Percentiles rank a stretch among this genome's conserved stretches.
phyloP scores from a whole-genome alignment of 2,329 filamentous ascomycete species.

The Sporothrix mexicana region DNA sequence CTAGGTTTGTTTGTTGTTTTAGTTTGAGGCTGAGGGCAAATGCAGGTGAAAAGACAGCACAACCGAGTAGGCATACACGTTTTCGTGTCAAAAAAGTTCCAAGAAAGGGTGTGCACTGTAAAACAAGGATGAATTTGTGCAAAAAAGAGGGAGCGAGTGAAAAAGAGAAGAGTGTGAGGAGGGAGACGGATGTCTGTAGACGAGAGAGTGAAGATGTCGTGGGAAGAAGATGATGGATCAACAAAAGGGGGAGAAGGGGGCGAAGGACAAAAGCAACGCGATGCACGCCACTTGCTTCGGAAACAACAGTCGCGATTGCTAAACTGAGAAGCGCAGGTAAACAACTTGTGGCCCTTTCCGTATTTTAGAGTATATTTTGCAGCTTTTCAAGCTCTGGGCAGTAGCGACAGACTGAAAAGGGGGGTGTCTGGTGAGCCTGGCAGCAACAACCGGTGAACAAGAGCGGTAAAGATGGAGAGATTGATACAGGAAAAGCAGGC shows the following conservation, averaged over 20 bases:
- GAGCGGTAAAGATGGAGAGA: neutral
- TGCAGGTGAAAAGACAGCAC: conserved; percentile 1
- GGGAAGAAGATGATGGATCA: neutral
- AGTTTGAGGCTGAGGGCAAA: conserved; percentile 14
- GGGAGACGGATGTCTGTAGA: conserved; percentile 13
- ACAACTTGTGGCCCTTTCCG: conserved; percentile 18
- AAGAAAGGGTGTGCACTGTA: conserved; percentile 33
- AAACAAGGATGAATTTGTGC: conserved; percentile 30
- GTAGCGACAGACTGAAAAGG: neutral
- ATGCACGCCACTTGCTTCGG: neutral
- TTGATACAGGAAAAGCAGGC: neutral
- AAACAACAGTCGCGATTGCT: neutral
- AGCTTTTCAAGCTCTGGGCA: neutral
- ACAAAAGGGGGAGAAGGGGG: neutral
- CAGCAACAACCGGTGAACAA: neutral
- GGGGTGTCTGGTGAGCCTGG: neutral
- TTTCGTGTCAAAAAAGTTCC: conserved; percentile 38
- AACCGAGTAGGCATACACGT: conserved; percentile 35
- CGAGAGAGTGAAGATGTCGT: neutral
- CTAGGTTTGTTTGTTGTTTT: conserved; percentile 23
- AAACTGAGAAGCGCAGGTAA: neutral
- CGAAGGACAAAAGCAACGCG: neutral
- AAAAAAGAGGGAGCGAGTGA: conserved; percentile 19
- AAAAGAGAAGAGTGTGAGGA: conserved; percentile 18
- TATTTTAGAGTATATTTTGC: too few species aligned